phyloP scores from a whole-genome alignment of 371 early-diverging fungal genomes.

The Haplosporangium sp. region DNA sequence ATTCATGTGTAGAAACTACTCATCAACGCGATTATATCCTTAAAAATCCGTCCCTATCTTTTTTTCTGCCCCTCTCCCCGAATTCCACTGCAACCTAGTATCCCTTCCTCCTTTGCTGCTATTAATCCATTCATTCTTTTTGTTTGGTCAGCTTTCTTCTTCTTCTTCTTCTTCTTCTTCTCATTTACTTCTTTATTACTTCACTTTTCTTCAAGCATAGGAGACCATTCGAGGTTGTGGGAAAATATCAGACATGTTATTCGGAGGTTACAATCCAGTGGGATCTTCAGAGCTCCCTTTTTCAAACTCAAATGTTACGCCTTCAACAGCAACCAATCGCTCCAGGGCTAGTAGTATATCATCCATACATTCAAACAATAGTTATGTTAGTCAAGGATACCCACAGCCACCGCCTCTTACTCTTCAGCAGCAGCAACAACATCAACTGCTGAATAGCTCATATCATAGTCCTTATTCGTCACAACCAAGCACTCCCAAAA shows the following conservation, averaged over 20 bases:
- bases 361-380: constrained; percentile 20
- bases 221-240: neutral
- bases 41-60: too few species aligned
- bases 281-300: constrained; percentile 18
- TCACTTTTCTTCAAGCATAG: too few species aligned
- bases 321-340: neutral
- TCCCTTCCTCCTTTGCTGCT: neutral
- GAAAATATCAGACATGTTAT: constrained; percentile 10
- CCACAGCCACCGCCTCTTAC: neutral
- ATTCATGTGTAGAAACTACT: too few species aligned
- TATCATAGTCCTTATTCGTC: constrained; percentile 12
- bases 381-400: neutral
- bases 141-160: too few species aligned
- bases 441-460: neutral
- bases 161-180: neutral
- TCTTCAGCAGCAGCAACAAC: neutral
- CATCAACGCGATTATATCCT: too few species aligned
- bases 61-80: constrained; percentile 1
- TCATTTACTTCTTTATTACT: neutral
- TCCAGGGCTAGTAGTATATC: constrained; percentile 21
- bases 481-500: constrained; percentile 20
- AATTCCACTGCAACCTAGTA: constrained; percentile 1
- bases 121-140: neutral
- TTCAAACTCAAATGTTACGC: neutral
- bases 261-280: constrained; percentile 20